Conservation (phyloP, 2,329 filamentous ascomycete species). For the Hypoxylon sp. region DNA sequence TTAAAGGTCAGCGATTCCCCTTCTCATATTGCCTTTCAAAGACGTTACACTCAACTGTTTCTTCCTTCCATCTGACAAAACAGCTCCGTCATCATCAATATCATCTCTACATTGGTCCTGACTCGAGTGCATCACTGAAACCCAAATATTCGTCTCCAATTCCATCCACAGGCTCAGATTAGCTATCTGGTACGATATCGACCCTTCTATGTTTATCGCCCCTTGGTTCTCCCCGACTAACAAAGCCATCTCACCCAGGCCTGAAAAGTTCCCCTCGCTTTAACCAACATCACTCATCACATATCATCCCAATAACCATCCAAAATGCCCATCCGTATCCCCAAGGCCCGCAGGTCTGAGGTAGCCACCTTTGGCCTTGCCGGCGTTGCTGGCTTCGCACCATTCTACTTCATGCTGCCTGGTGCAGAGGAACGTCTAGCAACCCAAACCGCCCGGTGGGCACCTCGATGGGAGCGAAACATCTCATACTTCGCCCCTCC, state of each 20-base stretch:
- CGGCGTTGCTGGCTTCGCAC: slow-evolving; percentile 68
- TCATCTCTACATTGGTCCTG: slow-evolving; percentile 10
- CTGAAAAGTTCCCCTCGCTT: slow-evolving; percentile 6
- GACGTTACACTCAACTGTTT: slow-evolving; percentile 20
- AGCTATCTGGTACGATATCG: slow-evolving; percentile 22
- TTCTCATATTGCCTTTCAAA: slow-evolving; percentile 4
- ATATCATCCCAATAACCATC: slow-evolving; percentile 39
- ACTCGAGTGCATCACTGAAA: slow-evolving; percentile 7
- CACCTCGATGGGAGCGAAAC: slow-evolving; percentile 72
- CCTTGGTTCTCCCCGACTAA: slow-evolving; percentile 15
- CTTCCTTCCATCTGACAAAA: slow-evolving; percentile 18
- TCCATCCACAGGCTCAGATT: not conserved
- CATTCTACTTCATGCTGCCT: slow-evolving; percentile 71
- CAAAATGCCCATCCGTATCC: slow-evolving; percentile 68
- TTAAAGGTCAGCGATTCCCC: slow-evolving; percentile 35
- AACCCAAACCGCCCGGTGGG: slow-evolving; percentile 70
- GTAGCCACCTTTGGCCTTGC: slow-evolving; percentile 68
- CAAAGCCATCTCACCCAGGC: slow-evolving; percentile 17
- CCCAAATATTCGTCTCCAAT: slow-evolving; percentile 2
- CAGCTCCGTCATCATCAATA: slow-evolving; percentile 21
- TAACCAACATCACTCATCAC: slow-evolving; percentile 33
- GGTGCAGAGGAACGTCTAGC: slow-evolving; percentile 69
- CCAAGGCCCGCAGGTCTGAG: slow-evolving; percentile 65
- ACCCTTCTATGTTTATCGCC: not conserved
- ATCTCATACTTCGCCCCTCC: slow-evolving; percentile 68